Conservation (phyloP, 305 asterid genomes). For the Fraxinus latifolia region DNA sequence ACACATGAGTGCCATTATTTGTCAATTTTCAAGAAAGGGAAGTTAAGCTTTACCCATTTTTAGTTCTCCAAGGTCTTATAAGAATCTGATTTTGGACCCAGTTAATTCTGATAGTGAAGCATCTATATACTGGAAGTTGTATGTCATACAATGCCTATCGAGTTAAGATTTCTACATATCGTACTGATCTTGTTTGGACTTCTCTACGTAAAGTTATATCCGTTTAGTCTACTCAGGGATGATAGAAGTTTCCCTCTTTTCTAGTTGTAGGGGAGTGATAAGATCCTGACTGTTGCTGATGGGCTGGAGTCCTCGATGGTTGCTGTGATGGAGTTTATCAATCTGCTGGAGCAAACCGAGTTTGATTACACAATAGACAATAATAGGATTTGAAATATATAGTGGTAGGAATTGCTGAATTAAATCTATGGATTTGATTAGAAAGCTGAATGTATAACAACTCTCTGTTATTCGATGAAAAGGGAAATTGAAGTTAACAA, state of each 20-base stretch:
- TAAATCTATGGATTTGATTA: background rate
- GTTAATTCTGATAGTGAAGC: background rate
- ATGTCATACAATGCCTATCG: background rate
- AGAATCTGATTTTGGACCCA: background rate
- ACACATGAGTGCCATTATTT: background rate
- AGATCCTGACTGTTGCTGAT: background rate
- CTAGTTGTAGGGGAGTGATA: background rate
- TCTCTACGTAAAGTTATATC: background rate
- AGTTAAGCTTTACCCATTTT: background rate
- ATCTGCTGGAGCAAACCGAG: background rate
- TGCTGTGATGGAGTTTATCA: background rate
- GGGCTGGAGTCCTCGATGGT: background rate
- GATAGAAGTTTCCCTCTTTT: background rate
- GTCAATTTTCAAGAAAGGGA: background rate
- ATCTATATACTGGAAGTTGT: background rate
- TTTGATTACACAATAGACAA: background rate
- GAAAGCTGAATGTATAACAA: background rate
- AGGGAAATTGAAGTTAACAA: background rate
- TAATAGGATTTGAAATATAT: background rate
- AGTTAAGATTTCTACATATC: background rate
- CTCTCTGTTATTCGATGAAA: background rate
- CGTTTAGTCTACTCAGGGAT: background rate
- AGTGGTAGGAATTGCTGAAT: background rate
- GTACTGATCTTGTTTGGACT: background rate
- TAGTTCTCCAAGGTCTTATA: background rate